A percentile compares a stretch with the other conserved stretches of the same genome.
Evolutionary conservation across 2,329 filamentous ascomycete genomes (phyloP).

Genomic region (Xylariaceae sp.): DNA sequence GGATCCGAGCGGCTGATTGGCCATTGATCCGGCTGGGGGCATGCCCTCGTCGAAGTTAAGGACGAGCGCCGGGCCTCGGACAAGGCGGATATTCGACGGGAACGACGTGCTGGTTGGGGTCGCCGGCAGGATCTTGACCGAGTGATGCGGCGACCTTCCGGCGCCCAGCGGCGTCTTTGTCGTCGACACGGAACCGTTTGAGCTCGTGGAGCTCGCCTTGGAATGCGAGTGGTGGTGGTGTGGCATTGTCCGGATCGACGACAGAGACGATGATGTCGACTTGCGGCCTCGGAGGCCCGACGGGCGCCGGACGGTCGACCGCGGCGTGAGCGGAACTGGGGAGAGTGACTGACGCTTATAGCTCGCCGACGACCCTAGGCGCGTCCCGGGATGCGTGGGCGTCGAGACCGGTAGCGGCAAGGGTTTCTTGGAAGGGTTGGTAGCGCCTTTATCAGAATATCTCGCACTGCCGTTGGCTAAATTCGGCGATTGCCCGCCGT

Average conservation of each 20-base stretch:
- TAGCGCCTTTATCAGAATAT: constrained; percentile 16
- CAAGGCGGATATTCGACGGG: constrained; percentile 78
- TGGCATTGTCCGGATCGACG: constrained; percentile 80
- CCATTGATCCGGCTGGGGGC: constrained; percentile 31
- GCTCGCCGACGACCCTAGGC: constrained; percentile 31
- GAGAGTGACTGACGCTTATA: constrained; percentile 75
- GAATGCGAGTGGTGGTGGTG: constrained; percentile 82
- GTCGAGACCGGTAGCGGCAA: constrained; percentile 19
- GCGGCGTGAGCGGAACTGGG: constrained; percentile 80
- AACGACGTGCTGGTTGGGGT: constrained; percentile 72
- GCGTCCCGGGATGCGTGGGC: constrained; percentile 23
- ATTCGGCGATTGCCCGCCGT: constrained; percentile 41
- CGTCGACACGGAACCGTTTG: constrained; percentile 63
- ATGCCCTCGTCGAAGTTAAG: constrained; percentile 53
- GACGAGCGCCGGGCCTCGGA: constrained; percentile 52
- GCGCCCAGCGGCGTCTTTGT: constrained; percentile 57
- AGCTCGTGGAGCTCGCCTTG: constrained; percentile 90
- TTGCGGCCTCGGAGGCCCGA: constrained; percentile 87
- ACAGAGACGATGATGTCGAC: constrained; percentile 91
- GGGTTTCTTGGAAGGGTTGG: constrained; percentile 19
- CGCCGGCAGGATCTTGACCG: constrained; percentile 89
- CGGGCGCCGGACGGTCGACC: constrained; percentile 74
- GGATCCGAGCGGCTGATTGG: constrained; percentile 39
- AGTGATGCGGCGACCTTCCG: constrained; percentile 74
- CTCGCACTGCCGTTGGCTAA: constrained; percentile 44